Evolutionary conservation across 441 rosid genomes (phyloP).

Genomic region (Erodium texanum): DNA sequence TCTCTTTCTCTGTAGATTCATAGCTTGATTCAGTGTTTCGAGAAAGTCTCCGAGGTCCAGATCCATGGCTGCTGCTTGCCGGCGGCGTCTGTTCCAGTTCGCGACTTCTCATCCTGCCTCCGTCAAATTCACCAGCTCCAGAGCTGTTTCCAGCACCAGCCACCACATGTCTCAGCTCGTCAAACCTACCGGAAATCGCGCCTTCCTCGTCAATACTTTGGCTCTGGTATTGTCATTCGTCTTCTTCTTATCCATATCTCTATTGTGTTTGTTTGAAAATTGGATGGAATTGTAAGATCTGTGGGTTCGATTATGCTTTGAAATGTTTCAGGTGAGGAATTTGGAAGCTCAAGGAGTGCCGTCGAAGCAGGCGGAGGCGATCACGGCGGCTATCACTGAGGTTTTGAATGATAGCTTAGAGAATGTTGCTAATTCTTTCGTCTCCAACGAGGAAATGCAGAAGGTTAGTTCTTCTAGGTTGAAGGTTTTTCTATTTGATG

Average conservation of each 20-base stretch:
- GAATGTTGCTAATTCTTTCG: conserved; percentile 70
- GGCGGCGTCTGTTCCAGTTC: not conserved
- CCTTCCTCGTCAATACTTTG: conserved; percentile 85
- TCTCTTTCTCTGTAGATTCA: not conserved
- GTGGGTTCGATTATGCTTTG: not conserved
- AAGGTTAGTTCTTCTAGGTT: conserved; percentile 32
- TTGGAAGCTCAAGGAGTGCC: conserved; percentile 86
- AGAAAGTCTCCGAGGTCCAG: not conserved
- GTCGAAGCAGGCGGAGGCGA: conserved; percentile 83
- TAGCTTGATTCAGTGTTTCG: not conserved
- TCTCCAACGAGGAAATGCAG: conserved; percentile 77
- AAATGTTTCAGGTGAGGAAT: conserved; percentile 53
- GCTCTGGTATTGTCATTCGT: conserved; percentile 44
- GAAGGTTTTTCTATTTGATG: not conserved
- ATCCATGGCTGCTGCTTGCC: not conserved
- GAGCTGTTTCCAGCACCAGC: conserved; percentile 27
- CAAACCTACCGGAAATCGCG: conserved; percentile 57
- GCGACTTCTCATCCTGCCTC: not conserved
- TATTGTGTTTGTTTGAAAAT: not conserved
- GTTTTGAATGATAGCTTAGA: conserved; percentile 76
- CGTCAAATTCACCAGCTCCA: conserved; percentile 20
- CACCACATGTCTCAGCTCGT: conserved; percentile 46
- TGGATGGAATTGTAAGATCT: not conserved
- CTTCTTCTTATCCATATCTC: not conserved
- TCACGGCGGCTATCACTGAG: conserved; percentile 71